These are phyloP conservation scores for Kregervanrija fluxuum DNA, from an alignment of 805 yeast genomes.

Conservation along the genomic window DNA sequence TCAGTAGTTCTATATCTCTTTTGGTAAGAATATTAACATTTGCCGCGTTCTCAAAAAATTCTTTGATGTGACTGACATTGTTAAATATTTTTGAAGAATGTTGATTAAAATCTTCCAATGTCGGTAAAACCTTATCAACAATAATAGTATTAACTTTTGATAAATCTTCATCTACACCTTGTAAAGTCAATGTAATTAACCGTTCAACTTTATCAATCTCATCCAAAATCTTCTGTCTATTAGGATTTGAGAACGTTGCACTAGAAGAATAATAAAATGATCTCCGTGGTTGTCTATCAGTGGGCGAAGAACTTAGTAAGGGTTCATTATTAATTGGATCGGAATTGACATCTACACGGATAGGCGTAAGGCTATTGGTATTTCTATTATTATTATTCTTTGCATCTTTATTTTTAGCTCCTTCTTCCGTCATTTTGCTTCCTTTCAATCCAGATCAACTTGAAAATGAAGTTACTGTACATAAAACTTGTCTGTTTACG, in stretches of 20 bases:
- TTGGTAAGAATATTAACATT: constrained; percentile 23
- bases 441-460: too few species aligned
- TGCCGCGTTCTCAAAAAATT: constrained; percentile 53
- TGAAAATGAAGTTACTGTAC: too few species aligned
- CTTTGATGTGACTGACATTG: constrained; percentile 68
- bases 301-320: neutral
- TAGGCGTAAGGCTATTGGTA: too few species aligned
- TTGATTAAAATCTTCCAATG: constrained; percentile 50
- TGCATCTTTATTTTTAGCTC: too few species aligned
- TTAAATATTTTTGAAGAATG: constrained; percentile 57
- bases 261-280: constrained; percentile 26
- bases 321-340: too few species aligned
- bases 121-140: constrained; percentile 61
- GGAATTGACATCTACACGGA: too few species aligned
- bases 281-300: constrained; percentile 18
- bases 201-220: constrained; percentile 69
- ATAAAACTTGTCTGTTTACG: too few species aligned
- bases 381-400: too few species aligned
- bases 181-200: constrained; percentile 68
- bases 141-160: constrained; percentile 61
- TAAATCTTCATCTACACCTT: constrained; percentile 71
- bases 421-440: too few species aligned
- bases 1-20: constrained; percentile 4
- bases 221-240: constrained; percentile 14
- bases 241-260: constrained; percentile 7